Base-by-base conservation (phyloP, 371 early-diverging fungal genomes). In the Mucor irregularis region DNA sequence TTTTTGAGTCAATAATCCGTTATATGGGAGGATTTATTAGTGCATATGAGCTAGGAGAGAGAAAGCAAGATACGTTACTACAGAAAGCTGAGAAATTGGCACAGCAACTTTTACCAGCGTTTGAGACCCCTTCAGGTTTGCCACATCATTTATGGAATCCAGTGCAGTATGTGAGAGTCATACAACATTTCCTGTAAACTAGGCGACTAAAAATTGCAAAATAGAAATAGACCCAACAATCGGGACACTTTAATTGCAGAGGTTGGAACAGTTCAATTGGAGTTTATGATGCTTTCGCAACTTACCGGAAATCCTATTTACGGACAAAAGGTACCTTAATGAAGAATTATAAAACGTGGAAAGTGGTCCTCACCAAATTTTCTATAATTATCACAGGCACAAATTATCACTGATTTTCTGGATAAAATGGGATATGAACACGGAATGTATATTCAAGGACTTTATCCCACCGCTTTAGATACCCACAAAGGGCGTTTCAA, bases 1-100 rank as follows among this genome's bases (percentile, higher is more conserved):
- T 90, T 6, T 96, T 96, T 69, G 98, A 97, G 70, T 86, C 90
- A 34, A 85, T 82, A n/a, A 97, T 96, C 40, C 85, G 97, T 0
- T 84, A 92, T 33, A 64, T 97, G 42, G 97, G 96, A 11, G 95
- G 94, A 3, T 71, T 96, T 8, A 58, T 96, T 11, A 85, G 88
- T 40, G 91, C 93, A 0, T 89, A 90, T 63, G 84, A 94, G 43
- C 70, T 93, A 26, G 72, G 79, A 0, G 74, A 69, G 57, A 58
- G 73, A 45, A 52, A 67, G 31, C 44, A 69, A 8, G 48, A 55
- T 4, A 40, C 68, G 13, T 58, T 80, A 21, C 45, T 84, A 0
- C 45, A 64, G 16, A 80, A 81, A 53, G 85, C 87, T 0, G 68
- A 70, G 10, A 69, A 82, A 29, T 44, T 90, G 9, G 89, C 74